These are phyloP conservation scores for Boehmeria nivea DNA, from an alignment of 306 rosid genomes.

Conservation along the genomic window DNA sequence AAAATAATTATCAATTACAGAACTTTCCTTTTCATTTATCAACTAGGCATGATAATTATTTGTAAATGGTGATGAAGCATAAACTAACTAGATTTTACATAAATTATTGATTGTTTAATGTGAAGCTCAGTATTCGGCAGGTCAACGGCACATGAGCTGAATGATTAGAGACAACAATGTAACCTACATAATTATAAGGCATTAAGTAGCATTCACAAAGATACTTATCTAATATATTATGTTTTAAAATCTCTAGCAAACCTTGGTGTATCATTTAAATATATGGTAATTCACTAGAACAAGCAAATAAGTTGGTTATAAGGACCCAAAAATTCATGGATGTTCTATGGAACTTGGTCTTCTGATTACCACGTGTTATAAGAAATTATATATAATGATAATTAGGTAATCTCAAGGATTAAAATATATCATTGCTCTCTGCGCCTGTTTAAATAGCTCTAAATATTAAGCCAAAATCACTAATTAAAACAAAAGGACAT, in stretches of 20 bases:
- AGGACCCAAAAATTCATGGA: background rate
- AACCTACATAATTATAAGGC: background rate
- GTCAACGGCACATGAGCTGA: constrained; percentile 30
- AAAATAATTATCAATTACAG: too few relatives aligned
- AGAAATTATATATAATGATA: too few relatives aligned
- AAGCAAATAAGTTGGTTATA: constrained; percentile 1
- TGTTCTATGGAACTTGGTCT: background rate
- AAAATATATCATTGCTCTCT: too few relatives aligned
- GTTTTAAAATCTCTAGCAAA: constrained; percentile 4
- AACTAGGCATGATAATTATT: too few relatives aligned
- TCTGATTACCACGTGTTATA: background rate
- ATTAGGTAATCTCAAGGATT: too few relatives aligned
- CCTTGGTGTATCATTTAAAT: background rate
- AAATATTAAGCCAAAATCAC: too few relatives aligned
- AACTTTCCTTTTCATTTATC: too few relatives aligned
- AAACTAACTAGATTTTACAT: background rate
- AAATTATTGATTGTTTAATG: background rate
- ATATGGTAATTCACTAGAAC: constrained; percentile 3
- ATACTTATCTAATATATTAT: constrained; percentile 10
- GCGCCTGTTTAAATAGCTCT: too few relatives aligned
- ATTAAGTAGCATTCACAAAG: constrained; percentile 10
- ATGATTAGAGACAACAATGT: constrained; percentile 25
- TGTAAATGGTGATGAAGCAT: background rate
- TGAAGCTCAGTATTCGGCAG: constrained; percentile 1
- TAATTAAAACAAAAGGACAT: too few relatives aligned